Percentiles rank a stretch among this genome's conserved stretches.
These are phyloP conservation scores for Fraxinus ornus DNA, from an alignment of 305 asterid species.

Conservation along the genomic window DNA sequence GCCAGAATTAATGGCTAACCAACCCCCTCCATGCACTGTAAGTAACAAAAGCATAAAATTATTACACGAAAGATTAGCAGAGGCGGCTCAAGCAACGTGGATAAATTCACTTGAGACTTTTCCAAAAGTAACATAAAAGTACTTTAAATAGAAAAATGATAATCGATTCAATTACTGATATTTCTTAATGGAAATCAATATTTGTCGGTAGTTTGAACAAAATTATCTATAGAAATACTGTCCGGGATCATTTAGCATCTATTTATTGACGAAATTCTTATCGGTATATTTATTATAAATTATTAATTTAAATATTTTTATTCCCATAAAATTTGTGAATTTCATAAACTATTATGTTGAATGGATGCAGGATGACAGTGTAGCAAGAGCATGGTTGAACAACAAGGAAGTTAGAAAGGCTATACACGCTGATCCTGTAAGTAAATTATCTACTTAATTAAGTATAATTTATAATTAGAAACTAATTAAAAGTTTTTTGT, in stretches of 20 bases:
- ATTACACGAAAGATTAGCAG: not conserved
- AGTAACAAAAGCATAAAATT: not conserved
- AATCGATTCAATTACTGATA: not conserved
- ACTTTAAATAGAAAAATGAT: not conserved
- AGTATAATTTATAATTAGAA: not conserved
- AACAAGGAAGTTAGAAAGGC: slow-evolving; percentile 45
- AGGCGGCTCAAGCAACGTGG: not conserved
- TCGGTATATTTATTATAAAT: not conserved
- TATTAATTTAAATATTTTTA: not conserved
- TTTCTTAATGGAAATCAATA: no score
- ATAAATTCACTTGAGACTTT: not conserved
- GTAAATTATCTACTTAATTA: not conserved
- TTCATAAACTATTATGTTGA: not conserved
- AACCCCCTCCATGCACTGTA: slow-evolving; percentile 43
- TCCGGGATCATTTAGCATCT: not conserved
- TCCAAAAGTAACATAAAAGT: not conserved
- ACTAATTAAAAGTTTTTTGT: not conserved
- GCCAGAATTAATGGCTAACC: slow-evolving; percentile 38
- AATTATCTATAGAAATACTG: not conserved
- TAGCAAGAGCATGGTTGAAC: slow-evolving; percentile 57
- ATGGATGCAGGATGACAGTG: slow-evolving; percentile 44
- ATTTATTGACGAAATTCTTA: not conserved
- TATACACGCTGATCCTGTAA: slow-evolving; percentile 52
- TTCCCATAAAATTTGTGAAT: not conserved
- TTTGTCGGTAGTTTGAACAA: no score